These are phyloP conservation scores for Penicillium robsamsonii DNA, from an alignment of 495 filamentous ascomycete species.

Conservation along the genomic window DNA sequence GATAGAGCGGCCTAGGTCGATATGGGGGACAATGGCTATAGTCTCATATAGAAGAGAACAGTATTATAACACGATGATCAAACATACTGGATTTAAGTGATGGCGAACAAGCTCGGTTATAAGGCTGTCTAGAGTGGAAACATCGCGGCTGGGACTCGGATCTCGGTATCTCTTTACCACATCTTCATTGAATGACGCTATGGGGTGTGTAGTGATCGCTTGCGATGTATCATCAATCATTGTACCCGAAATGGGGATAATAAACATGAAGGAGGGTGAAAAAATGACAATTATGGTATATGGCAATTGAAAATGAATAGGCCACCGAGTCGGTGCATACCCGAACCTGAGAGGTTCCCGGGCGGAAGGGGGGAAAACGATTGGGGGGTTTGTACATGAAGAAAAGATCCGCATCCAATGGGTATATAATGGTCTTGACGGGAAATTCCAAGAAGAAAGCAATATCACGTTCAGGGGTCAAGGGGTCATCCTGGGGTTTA, in stretches of 20 bases:
- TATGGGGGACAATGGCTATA: not conserved
- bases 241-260: constrained; percentile 22
- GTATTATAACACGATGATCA: not conserved
- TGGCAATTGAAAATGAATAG: constrained; percentile 18
- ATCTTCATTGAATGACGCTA: not conserved
- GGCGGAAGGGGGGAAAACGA: not conserved
- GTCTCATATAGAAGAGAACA: no score
- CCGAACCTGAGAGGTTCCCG: constrained; percentile 1
- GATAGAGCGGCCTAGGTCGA: constrained; percentile 3
- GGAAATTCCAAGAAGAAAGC: constrained; percentile 5
- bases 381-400: not conserved
- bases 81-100: not conserved
- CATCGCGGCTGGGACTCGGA: not conserved
- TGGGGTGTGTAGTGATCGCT: not conserved
- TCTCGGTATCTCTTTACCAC: not conserved
- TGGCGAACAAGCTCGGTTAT: not conserved
- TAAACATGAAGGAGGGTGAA: constrained; percentile 15
- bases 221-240: constrained; percentile 27
- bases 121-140: not conserved
- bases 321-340: constrained; percentile 1
- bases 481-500: not conserved
- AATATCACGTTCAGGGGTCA: constrained; percentile 2
- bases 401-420: constrained; percentile 10
- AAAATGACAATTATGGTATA: constrained; percentile 27
- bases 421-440: constrained; percentile 16